Evolutionary conservation across 2,329 filamentous ascomycete genomes (phyloP).

Genomic region (Davidsoniella neocaledoniae): DNA sequence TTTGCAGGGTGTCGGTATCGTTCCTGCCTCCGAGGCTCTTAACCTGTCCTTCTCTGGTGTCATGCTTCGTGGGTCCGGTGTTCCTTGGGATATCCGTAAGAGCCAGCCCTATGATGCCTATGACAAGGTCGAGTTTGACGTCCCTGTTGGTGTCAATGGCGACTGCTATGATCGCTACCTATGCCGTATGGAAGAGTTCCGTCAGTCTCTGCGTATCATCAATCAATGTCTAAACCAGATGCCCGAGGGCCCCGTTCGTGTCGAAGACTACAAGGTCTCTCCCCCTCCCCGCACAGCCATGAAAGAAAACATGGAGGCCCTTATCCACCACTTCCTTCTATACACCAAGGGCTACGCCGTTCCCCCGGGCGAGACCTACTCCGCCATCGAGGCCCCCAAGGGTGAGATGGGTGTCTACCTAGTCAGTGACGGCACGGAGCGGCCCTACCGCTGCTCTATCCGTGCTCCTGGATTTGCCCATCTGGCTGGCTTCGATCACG

Average conservation of each 20-base stretch:
- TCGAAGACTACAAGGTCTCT: constrained; percentile 97
- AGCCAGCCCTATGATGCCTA: constrained; percentile 95
- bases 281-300: constrained; percentile 92
- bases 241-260: constrained; percentile 81
- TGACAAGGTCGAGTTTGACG: constrained; percentile 93
- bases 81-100: constrained; percentile 95
- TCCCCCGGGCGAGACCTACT: constrained; percentile 94
- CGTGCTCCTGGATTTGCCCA: constrained; percentile 94
- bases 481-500: constrained; percentile 82
- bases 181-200: constrained; percentile 99
- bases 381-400: constrained; percentile 97
- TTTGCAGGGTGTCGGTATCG: constrained; percentile 79
- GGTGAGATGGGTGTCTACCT: constrained; percentile 98
- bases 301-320: constrained; percentile 99
- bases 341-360: constrained; percentile 98
- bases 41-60: constrained; percentile 95
- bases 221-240: constrained; percentile 99
- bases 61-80: constrained; percentile 92
- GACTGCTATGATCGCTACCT: constrained; percentile 99
- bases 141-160: constrained; percentile 88
- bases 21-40: constrained; percentile 81
- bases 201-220: constrained; percentile 94
- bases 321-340: constrained; percentile 97
- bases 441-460: constrained; percentile 95
- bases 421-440: constrained; percentile 88